Evolutionary conservation across 2,329 filamentous ascomycete genomes (phyloP).

Genomic region (Hortaea sp.): DNA sequence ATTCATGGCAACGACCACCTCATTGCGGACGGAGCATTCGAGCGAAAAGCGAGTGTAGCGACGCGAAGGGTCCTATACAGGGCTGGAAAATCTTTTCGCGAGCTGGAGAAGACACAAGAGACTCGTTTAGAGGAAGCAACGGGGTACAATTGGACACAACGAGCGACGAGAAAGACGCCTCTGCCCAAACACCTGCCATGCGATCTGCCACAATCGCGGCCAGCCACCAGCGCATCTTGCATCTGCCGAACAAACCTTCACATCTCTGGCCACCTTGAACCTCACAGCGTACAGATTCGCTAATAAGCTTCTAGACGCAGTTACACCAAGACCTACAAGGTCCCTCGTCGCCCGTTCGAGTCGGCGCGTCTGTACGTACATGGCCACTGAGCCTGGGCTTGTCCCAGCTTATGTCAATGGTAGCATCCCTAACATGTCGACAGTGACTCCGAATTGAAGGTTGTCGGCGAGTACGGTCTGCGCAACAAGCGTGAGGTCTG

Average conservation of each 20-base stretch:
- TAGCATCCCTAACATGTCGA: conserved; percentile 58
- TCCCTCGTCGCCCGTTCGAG: conserved; percentile 97
- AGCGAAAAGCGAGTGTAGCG: background rate
- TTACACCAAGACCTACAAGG: conserved; percentile 99
- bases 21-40: background rate
- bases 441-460: conserved; percentile 99
- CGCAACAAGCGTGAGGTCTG: conserved; percentile 99
- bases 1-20: background rate
- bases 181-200: too few species aligned
- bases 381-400: conserved; percentile 97
- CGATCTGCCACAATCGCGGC: too few species aligned
- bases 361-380: conserved; percentile 98
- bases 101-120: too few species aligned
- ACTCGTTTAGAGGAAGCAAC: too few species aligned
- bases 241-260: too few species aligned
- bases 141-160: too few species aligned
- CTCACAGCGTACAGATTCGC: background rate
- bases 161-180: too few species aligned
- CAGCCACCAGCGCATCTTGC: too few species aligned
- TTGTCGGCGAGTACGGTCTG: conserved; percentile 98
- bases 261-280: too few species aligned
- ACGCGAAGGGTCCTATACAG: too few species aligned
- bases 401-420: conserved; percentile 83
- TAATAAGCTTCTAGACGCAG: conserved; percentile 39
- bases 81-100: too few species aligned